Evolutionary conservation across 176 grass and related monocot genomes (phyloP).

Genomic region (Themeda triandra): DNA sequence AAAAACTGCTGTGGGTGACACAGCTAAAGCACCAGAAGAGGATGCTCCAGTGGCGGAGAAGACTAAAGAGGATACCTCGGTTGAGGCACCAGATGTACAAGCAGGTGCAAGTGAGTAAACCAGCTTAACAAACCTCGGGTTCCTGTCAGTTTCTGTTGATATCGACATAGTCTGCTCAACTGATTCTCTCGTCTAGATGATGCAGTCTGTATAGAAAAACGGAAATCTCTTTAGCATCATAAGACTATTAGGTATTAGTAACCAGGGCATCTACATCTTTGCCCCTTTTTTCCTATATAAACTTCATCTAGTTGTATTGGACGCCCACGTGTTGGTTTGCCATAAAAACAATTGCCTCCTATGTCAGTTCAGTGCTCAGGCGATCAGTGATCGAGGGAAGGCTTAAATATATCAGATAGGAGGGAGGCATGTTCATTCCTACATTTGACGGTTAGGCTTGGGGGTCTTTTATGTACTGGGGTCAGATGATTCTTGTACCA

Average conservation of each 20-base stretch:
- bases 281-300: neutral
- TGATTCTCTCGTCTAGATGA: slow-evolving; percentile 33
- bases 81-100: slow-evolving; percentile 16
- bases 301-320: slow-evolving; percentile 23
- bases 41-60: neutral
- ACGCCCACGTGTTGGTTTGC: neutral
- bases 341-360: slow-evolving; percentile 11
- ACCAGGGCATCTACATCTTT: slow-evolving; percentile 3
- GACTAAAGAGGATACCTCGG: neutral
- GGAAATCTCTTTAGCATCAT: slow-evolving; percentile 33
- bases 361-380: neutral
- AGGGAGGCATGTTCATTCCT: slow-evolving; percentile 27
- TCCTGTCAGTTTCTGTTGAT: slow-evolving; percentile 31
- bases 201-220: slow-evolving; percentile 47
- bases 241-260: slow-evolving; percentile 27
- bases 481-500: slow-evolving; percentile 8
- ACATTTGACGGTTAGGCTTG: slow-evolving; percentile 10
- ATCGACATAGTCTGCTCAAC: slow-evolving; percentile 12
- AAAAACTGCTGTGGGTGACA: neutral
- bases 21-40: neutral
- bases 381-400: neutral
- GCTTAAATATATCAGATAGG: neutral
- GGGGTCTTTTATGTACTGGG: neutral
- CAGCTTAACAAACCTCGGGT: neutral
- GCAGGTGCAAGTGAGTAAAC: slow-evolving; percentile 22